A percentile compares a stretch with the other conserved stretches of the same genome.
These are phyloP conservation scores for Fusarium setosum DNA, from an alignment of 2,329 filamentous ascomycete genomes.

Conservation along the genomic window DNA sequence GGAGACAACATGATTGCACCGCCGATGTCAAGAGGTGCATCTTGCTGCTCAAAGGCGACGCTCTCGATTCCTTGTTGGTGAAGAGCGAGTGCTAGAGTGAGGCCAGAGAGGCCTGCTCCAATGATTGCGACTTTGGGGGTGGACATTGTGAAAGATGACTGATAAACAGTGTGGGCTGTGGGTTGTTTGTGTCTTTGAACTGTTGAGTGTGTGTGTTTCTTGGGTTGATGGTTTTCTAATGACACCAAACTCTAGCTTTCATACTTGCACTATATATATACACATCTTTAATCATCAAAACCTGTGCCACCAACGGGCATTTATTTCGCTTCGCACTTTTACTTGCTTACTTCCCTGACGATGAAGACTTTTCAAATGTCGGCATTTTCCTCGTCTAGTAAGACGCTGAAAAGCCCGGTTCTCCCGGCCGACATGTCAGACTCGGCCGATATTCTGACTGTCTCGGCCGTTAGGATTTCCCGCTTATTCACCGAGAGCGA, in stretches of 20 bases:
- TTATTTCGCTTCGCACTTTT: too few species aligned
- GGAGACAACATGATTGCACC: constrained; percentile 70
- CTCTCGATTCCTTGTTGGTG: constrained; percentile 61
- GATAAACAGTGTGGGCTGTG: background rate
- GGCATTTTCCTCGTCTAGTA: too few species aligned
- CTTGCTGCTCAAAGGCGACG: constrained; percentile 63
- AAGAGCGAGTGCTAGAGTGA: constrained; percentile 65
- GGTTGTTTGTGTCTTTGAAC: background rate
- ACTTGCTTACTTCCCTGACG: too few species aligned
- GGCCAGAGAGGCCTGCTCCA: constrained; percentile 56
- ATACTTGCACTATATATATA: too few species aligned
- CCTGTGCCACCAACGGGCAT: too few species aligned
- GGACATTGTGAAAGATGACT: constrained; percentile 13
- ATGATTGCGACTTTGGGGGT: constrained; percentile 43
- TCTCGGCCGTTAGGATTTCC: background rate
- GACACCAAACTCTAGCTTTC: too few species aligned
- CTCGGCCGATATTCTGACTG: background rate
- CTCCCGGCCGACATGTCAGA: too few species aligned
- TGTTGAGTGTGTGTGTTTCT: too few species aligned
- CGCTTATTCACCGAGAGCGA: background rate
- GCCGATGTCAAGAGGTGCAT: constrained; percentile 57
- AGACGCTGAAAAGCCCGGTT: too few species aligned
- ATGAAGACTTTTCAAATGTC: too few species aligned
- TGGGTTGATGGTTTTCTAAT: too few species aligned
- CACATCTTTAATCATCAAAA: too few species aligned